These are phyloP conservation scores for Meira nashicola DNA, from an alignment of 1,284 basidiomycete species.

Conservation along the genomic window DNA sequence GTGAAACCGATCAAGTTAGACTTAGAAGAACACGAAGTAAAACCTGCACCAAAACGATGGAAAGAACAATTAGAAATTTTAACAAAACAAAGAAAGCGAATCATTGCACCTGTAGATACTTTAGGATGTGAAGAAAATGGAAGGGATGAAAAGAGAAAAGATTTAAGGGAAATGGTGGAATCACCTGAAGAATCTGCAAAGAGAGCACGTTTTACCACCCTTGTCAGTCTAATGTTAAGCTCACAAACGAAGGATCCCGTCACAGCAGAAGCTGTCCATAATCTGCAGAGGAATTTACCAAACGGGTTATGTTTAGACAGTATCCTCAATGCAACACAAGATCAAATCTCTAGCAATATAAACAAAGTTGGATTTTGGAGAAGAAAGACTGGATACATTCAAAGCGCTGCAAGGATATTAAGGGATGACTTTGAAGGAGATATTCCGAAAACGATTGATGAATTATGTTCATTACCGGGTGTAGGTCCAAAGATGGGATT, in stretches of 20 bases:
- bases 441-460: constrained; percentile 40
- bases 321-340: constrained; percentile 64
- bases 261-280: constrained; percentile 74
- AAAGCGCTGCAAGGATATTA: constrained; percentile 30
- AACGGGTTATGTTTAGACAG: constrained; percentile 72
- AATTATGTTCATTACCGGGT: constrained; percentile 42
- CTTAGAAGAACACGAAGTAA: constrained; percentile 35
- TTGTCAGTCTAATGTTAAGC: constrained; percentile 89
- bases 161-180: constrained; percentile 24
- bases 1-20: constrained; percentile 44
- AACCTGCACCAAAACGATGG: constrained; percentile 41
- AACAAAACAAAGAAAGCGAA: constrained; percentile 30
- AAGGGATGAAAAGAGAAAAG: constrained; percentile 28
- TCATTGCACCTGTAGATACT: constrained; percentile 51
- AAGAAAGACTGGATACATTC: constrained; percentile 64
- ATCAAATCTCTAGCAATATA: constrained; percentile 68
- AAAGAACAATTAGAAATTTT: constrained; percentile 28
- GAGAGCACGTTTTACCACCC: constrained; percentile 74
- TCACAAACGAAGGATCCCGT: constrained; percentile 74
- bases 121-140: constrained; percentile 52
- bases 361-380: constrained; percentile 90
- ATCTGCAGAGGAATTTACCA: constrained; percentile 69
- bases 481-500: constrained; percentile 54
- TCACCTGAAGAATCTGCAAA: constrained; percentile 48
- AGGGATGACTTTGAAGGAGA: constrained; percentile 31